Evolutionary conservation across 306 rosid species (phyloP).

Genomic region (Biancaea sappan): DNA sequence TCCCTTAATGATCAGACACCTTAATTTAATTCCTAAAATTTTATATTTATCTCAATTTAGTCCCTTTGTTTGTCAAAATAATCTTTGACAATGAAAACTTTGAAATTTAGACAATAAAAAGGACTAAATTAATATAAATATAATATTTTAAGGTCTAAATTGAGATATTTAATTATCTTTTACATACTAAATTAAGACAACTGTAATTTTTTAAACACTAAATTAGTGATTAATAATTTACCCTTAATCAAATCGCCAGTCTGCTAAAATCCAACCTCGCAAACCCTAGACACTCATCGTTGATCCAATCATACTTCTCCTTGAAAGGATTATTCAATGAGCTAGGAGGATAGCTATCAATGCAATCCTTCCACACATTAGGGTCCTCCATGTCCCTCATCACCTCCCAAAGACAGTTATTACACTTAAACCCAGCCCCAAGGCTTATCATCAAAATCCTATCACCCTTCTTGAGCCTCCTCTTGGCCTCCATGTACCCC

Average conservation of each 20-base stretch:
- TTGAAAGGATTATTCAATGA: conserved; percentile 52
- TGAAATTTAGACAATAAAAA: too few species aligned
- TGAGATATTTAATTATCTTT: too few species aligned
- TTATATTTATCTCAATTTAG: too few species aligned
- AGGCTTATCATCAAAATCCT: conserved; percentile 80
- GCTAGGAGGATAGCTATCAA: conserved; percentile 60
- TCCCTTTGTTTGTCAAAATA: too few species aligned
- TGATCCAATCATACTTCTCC: conserved; percentile 74
- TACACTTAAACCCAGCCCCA: conserved; percentile 93
- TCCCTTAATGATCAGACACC: too few species aligned
- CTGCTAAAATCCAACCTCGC: conserved; percentile 53
- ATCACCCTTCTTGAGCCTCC: conserved; percentile 73
- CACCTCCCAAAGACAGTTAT: conserved; percentile 89
- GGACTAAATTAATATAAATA: too few species aligned
- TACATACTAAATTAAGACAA: too few species aligned
- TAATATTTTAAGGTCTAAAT: too few species aligned
- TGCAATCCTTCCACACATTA: conserved; percentile 74
- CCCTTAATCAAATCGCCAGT: conserved; percentile 6
- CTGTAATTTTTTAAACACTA: too few species aligned
- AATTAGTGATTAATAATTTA: too few species aligned
- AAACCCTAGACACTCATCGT: conserved; percentile 66
- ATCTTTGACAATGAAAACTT: too few species aligned
- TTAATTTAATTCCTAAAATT: too few species aligned
- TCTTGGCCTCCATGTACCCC: conserved; percentile 95
- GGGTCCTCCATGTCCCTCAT: conserved; percentile 57